Evolutionary conservation across 805 yeast genomes (phyloP).

Genomic region (Saturnispora gosingensis): DNA sequence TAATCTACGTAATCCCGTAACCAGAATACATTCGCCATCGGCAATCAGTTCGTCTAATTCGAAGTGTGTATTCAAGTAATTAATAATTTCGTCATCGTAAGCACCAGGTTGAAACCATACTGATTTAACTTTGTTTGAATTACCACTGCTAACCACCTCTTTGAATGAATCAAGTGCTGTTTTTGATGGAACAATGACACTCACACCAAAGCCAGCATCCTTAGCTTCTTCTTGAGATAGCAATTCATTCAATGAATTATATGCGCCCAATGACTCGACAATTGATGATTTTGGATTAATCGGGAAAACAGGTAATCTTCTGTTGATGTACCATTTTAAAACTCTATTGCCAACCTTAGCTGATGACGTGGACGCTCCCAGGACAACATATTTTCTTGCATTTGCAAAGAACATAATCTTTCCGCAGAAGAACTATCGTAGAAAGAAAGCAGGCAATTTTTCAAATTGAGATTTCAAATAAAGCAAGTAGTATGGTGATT

Average conservation of each 20-base stretch:
- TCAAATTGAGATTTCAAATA: too few species aligned
- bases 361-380: conserved; percentile 63
- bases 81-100: conserved; percentile 43
- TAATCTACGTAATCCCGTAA: conserved; percentile 36
- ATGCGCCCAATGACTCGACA: conserved; percentile 22
- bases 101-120: conserved; percentile 86
- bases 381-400: conserved; percentile 29
- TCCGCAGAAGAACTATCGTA: background rate
- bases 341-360: conserved; percentile 64
- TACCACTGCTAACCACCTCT: conserved; percentile 24
- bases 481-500: too few species aligned
- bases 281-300: conserved; percentile 48
- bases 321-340: conserved; percentile 54
- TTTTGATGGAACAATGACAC: conserved; percentile 69
- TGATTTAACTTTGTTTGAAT: conserved; percentile 34
- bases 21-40: conserved; percentile 62
- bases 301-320: conserved; percentile 51
- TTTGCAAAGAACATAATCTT: conserved; percentile 7
- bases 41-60: conserved; percentile 29
- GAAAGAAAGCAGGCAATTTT: background rate
- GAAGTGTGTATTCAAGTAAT: conserved; percentile 22
- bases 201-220: conserved; percentile 25
- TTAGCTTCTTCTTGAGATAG: background rate
- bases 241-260: background rate
- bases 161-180: conserved; percentile 41